Base-by-base conservation (phyloP, 352 stramenopile species). In the Globisporangium canariense region DNA sequence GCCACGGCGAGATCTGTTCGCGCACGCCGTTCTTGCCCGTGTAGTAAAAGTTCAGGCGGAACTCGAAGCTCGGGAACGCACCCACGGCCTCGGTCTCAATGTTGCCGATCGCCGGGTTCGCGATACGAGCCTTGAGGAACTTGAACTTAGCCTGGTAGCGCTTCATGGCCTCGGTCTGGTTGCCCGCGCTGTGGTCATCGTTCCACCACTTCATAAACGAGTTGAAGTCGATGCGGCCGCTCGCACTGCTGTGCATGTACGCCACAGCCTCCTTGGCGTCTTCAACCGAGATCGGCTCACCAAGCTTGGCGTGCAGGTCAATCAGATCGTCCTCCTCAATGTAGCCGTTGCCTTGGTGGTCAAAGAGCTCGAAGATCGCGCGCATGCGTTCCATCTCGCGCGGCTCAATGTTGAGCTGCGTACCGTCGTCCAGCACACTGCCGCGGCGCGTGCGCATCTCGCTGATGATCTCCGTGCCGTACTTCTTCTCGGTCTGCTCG, bases 1-100 rank as follows among this genome's bases (percentile, higher is more conserved):
- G 97, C 98, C 98, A 99, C 62, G 96, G 98, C 58, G 92, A 98
- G 76, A 98, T 97, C 60, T 92, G 83, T 66, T 91, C 82, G 55
- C 78, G 82, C 47, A 83, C 78, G 46, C 80, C 82, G 62, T 82
- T 87, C 45, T 72, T 77, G 53, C 84, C 73, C 45, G 90, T 83
- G 69, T 96, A 92, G 68, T 93, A 93, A 68, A 94, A 97, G 74
- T 97, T 94, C 47, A 97, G 76, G 57, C 86, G 86, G 80, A 94
- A 94, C 66, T 94, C 86, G 52, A 94, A 92, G 73, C 81, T 91
- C n/a, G 83, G 81, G 73, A 94, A 95, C n/a, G 88, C 81, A 36
- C 86, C 83, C 6, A 88, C 75, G 8, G 74, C 74, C 51, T 89
- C 74, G 14, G 85, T 97, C 60, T 91, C 89, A 49, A 90, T 84